Base-by-base conservation (phyloP, 192 early-diverging fungal species). In the Coemansia sp. region DNA sequence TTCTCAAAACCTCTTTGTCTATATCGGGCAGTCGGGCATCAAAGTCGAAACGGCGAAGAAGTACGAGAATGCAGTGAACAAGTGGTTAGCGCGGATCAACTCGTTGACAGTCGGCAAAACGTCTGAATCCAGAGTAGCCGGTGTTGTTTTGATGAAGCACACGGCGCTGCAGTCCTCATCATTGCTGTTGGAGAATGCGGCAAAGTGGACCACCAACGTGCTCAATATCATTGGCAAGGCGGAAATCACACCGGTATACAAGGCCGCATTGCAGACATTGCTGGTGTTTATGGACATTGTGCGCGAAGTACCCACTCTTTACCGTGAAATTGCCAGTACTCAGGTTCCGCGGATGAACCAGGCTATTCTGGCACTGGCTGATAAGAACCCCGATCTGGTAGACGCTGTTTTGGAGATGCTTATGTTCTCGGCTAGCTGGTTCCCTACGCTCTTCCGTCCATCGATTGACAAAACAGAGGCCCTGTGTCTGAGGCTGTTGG, bases 311-410 rank as follows among this genome's bases (percentile, higher is more conserved):
- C 75, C 78, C 5, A 61, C 61, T 52, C 61, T 84, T 22, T 43
- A 73, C 20, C 76, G 78, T 53, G 83, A 84, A 61, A 72, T 84
- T 14, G 72, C 78, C 12, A 74, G 54, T 15, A 61, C 74, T 0
- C 74, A 80, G 71, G 72, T 84, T 0, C 78, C 78, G 20, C 76
- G 75, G 14, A 80, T 84, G 54, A 80, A 84, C 74, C 83, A 74
- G 69, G 74, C 68, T 0, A 64, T 84, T 17, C 22, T 84, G 64
- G 65, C 63, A 1, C 54, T 80, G 36, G 78, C 63, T 2, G 83
- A 84, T 3, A 80, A 80, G 51, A 72, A 55, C 62, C 3, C 78
- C 0, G 83, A 76, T 41, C 65, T 80, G n/a, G 67, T 63, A 2
- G 61, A 67, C 12, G 7, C 18, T 7, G 70, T 41, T 11, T 60